Evolutionary conservation across 441 rosid species (phyloP), one percentile per base, ranked within the genome.

Genomic region (Pelargonium citronellum): DNA sequence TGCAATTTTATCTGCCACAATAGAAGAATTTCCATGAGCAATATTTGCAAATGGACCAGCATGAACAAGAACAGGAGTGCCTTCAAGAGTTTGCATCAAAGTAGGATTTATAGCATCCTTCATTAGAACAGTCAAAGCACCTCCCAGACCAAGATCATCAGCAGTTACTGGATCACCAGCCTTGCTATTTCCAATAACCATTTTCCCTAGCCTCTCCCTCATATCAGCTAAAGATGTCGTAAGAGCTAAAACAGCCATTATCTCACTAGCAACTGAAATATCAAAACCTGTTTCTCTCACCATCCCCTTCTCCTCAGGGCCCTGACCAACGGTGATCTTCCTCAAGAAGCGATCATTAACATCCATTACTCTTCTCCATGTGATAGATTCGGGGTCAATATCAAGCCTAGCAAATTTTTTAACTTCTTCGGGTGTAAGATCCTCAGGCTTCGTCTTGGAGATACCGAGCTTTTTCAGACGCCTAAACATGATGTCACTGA

Each of bases 41-140:
- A 95, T 95, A 73, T 92, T 95, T 17, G 99, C 99, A 83, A 95
- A 95, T 15, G 98, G 99, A 73, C 99, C 99, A 1, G 99, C 99
- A 66, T 92, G 99, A 67, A 95, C 98, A 37, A 95, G 87, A 57
- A 92, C 98, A 71, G 99, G 98, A 22, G 98, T 95, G 41, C 98
- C 97, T 81, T 95, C 99, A 41, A 95, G 91, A 15, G 99, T 95
- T 82, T 92, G 99, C 99, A 95, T 95, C 68, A 95, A 74, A 55
- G 99, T 92, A 0, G 99, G 99, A 80, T 92, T 84, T 57, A 95
- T 90, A 46, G 98, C 98, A 74, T 95, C 97, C 79, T 92, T 95
- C 99, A 95, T 95, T 34, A 92, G 78, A 69, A 95, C 98, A 53
- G 99, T 88, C 77, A 95, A 85, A 57, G 99, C 99, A 79, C 98